phyloP scores from a whole-genome alignment of 495 filamentous ascomycete genomes.

The Annulohypoxylon stygium region DNA sequence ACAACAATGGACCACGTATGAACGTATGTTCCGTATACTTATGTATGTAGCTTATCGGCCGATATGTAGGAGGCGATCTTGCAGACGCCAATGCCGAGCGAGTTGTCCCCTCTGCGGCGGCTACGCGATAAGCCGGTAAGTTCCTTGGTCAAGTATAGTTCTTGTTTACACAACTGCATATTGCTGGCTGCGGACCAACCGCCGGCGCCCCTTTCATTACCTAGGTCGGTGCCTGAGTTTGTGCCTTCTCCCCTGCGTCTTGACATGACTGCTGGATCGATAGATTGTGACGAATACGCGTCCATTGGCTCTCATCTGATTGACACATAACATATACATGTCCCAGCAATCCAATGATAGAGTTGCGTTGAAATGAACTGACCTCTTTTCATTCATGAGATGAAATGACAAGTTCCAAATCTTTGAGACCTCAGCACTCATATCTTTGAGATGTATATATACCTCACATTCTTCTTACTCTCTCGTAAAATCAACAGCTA shows the following conservation, averaged over 20 bases:
- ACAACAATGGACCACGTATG: slow-evolving; percentile 11
- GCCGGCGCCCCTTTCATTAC: slow-evolving; percentile 2
- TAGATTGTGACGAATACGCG: neutral
- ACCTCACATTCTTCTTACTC: too few species aligned
- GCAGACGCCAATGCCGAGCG: slow-evolving; percentile 25
- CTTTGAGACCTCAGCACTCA: too few species aligned
- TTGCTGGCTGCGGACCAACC: neutral
- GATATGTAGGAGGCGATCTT: slow-evolving; percentile 24
- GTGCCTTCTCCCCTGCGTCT: neutral
- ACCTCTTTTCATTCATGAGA: neutral
- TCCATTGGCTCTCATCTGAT: neutral
- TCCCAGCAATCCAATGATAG: neutral
- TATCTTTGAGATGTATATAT: too few species aligned
- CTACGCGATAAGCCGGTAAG: slow-evolving; percentile 20
- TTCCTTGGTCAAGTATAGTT: neutral
- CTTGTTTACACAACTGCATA: slow-evolving; percentile 19
- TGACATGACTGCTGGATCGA: neutral
- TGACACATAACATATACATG: neutral
- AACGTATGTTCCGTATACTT: neutral
- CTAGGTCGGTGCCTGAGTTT: neutral
- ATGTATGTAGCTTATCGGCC: neutral
- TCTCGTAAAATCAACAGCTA: too few species aligned
- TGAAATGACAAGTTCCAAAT: neutral
- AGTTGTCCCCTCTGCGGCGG: slow-evolving; percentile 8
- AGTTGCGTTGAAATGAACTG: neutral